These are phyloP conservation scores for Eurotiales sp. DNA, from an alignment of 2,329 filamentous ascomycete species.

Conservation along the genomic window DNA sequence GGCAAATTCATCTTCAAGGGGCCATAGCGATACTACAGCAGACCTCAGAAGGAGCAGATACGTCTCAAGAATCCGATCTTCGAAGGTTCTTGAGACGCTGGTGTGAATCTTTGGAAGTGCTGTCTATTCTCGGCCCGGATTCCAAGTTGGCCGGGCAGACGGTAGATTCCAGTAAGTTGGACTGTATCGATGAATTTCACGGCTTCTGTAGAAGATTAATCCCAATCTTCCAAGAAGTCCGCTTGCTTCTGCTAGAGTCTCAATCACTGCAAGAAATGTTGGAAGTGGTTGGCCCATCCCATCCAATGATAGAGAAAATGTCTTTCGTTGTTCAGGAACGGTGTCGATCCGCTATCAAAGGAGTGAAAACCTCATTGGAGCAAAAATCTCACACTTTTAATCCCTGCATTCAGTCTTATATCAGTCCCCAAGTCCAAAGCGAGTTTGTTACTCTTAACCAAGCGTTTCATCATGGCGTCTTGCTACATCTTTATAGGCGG, in stretches of 20 bases:
- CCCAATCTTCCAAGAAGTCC: not conserved
- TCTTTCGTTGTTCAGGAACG: not conserved
- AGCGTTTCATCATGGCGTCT: not conserved
- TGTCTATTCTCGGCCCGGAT: not conserved
- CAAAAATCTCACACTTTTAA: not conserved
- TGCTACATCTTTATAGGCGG: not conserved
- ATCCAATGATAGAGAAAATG: not conserved
- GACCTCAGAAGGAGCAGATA: not conserved
- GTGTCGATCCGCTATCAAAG: not conserved
- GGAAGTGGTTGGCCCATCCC: not conserved
- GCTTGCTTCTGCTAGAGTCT: not conserved
- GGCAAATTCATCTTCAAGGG: not conserved
- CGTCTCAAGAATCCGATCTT: not conserved
- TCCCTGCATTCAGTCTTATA: not conserved
- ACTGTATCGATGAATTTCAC: conserved; percentile 1
- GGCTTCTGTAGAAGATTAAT: not conserved
- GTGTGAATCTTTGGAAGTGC: conserved; percentile 2
- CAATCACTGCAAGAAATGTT: not conserved
- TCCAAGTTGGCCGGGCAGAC: not conserved
- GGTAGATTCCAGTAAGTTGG: not conserved
- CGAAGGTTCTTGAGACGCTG: not conserved
- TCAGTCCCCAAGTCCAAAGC: not conserved
- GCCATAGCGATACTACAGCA: not conserved
- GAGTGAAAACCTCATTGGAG: not conserved
- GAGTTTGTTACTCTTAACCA: not conserved